A percentile compares a stretch with the other conserved stretches of the same genome.
Evolutionary conservation across 306 rosid species (phyloP).

Genomic region (Senna tora): DNA sequence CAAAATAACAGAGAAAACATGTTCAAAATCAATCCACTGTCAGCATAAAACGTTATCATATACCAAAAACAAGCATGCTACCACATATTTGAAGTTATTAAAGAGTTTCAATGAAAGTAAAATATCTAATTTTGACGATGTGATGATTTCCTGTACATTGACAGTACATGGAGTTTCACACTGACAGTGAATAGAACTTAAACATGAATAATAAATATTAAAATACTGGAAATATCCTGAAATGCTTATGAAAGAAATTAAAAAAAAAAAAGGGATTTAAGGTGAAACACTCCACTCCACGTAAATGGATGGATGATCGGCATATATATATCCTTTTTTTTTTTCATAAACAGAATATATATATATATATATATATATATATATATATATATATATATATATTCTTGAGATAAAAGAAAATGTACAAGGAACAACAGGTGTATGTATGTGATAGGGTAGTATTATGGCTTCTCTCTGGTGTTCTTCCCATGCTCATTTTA

Average conservation of each 20-base stretch:
- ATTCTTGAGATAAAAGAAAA: not conserved
- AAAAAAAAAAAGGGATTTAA: slow-evolving; percentile 23
- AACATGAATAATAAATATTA: slow-evolving; percentile 15
- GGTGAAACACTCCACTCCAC: slow-evolving; percentile 11
- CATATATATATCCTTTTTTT: too few relatives aligned
- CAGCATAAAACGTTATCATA: not conserved
- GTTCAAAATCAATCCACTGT: not conserved
- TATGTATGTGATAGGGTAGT: not conserved
- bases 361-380: slow-evolving; percentile 27
- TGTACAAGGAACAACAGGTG: slow-evolving; percentile 11
- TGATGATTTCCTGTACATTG: too few relatives aligned
- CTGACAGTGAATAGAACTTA: too few relatives aligned
- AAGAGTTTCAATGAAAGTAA: slow-evolving; percentile 20
- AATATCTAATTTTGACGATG: too few relatives aligned
- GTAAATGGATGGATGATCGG: not conserved
- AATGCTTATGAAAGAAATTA: slow-evolving; percentile 11
- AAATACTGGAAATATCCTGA: slow-evolving; percentile 8
- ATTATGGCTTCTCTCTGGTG: not conserved
- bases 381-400: slow-evolving; percentile 24
- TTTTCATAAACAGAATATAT: too few relatives aligned
- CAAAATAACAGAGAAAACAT: not conserved
- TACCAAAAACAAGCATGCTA: not conserved
- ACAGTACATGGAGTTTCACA: too few relatives aligned
- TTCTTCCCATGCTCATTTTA: not conserved
- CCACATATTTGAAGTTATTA: not conserved